Conservation (phyloP, 441 rosid genomes). For the Metrosideros polymorpha region DNA sequence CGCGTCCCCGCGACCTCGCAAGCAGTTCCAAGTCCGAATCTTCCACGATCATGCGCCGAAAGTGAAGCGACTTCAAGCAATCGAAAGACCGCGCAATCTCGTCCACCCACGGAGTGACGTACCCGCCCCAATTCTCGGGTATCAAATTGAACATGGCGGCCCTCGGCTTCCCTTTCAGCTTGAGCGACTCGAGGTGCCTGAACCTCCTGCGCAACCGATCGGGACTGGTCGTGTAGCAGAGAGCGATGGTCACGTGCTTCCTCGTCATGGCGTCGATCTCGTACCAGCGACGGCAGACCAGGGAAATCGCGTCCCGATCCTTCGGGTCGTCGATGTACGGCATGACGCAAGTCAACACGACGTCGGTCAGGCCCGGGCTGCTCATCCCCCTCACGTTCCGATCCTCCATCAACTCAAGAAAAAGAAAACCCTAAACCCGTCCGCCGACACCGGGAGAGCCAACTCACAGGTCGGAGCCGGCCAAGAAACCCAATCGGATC, state of each 20-base stretch:
- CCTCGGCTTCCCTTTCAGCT: conserved; percentile 78
- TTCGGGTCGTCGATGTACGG: conserved; percentile 56
- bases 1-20: conserved; percentile 31
- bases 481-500: neutral
- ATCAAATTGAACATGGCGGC: conserved; percentile 89
- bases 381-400: conserved; percentile 1
- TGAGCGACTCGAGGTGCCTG: conserved; percentile 58
- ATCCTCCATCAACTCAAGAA: neutral
- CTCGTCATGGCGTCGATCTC: conserved; percentile 67
- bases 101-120: conserved; percentile 57
- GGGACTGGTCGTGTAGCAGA: conserved; percentile 69
- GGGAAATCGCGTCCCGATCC: conserved; percentile 69
- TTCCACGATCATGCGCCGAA: conserved; percentile 65
- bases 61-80: conserved; percentile 57
- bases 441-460: neutral
- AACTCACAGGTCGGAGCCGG: neutral
- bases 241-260: conserved; percentile 76
- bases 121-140: conserved; percentile 88
- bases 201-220: conserved; percentile 57
- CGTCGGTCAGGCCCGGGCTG: conserved; percentile 27
- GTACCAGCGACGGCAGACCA: conserved; percentile 69
- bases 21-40: conserved; percentile 67
- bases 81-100: conserved; percentile 36
- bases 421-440: neutral
- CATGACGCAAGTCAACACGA: conserved; percentile 53